These are phyloP conservation scores for Fonsecaea pugnacius DNA, from an alignment of 2,329 filamentous ascomycete species.

Conservation along the genomic window DNA sequence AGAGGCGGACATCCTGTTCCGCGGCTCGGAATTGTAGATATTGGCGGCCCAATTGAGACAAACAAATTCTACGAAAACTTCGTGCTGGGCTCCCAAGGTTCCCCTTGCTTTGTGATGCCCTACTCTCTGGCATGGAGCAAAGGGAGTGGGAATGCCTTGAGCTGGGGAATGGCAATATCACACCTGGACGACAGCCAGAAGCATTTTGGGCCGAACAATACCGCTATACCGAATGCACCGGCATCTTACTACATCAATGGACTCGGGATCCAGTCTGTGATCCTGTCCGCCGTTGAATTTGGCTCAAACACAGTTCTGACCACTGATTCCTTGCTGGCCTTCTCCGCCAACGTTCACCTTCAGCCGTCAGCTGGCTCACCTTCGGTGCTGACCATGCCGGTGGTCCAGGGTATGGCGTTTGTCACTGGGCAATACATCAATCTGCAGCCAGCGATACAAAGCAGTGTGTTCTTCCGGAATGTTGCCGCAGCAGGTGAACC, in stretches of 20 bases:
- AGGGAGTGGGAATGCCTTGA: slow-evolving; percentile 64
- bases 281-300: slow-evolving; percentile 78
- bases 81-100: slow-evolving; percentile 73
- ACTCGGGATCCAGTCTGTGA: slow-evolving; percentile 77
- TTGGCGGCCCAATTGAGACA: slow-evolving; percentile 47
- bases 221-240: slow-evolving; percentile 59
- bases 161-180: slow-evolving; percentile 77
- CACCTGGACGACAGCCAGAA: slow-evolving; percentile 72
- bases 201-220: slow-evolving; percentile 64
- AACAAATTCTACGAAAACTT: slow-evolving; percentile 76
- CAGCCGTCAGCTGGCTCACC: slow-evolving; percentile 56
- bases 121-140: slow-evolving; percentile 72
- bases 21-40: slow-evolving; percentile 42
- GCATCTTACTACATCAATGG: slow-evolving; percentile 78
- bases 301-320: slow-evolving; percentile 61
- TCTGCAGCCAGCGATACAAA: slow-evolving; percentile 73
- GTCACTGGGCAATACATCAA: slow-evolving; percentile 77
- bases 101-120: slow-evolving; percentile 74
- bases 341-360: slow-evolving; percentile 71
- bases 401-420: slow-evolving; percentile 89
- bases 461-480: slow-evolving; percentile 72
- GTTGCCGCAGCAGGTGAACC: slow-evolving; percentile 61
- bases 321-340: slow-evolving; percentile 58
- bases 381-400: slow-evolving; percentile 72
- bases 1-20: slow-evolving; percentile 50